These are phyloP conservation scores for Emergomyces pasteurianus DNA, from an alignment of 2,329 filamentous ascomycete species.

Conservation along the genomic window DNA sequence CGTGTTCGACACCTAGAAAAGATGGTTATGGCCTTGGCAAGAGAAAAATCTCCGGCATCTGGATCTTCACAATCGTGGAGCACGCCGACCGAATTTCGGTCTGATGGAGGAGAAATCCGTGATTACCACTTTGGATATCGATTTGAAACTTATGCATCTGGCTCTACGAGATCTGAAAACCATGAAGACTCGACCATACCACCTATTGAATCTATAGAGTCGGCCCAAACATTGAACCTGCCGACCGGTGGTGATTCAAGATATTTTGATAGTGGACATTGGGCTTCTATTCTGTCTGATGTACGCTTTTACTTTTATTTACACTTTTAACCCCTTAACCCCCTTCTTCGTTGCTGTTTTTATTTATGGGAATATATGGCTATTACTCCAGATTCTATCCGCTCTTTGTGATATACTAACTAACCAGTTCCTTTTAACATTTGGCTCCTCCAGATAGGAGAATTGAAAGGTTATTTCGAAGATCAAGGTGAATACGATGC, in stretches of 20 bases:
- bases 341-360: neutral
- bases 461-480: neutral
- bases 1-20: neutral
- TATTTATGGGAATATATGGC: neutral
- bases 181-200: constrained; percentile 23
- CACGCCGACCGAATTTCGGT: neutral
- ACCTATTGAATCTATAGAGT: constrained; percentile 37
- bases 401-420: neutral
- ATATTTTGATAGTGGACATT: constrained; percentile 1
- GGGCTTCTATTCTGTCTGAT: neutral
- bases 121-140: neutral
- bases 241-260: neutral
- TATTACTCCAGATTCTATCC: neutral
- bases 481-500: neutral
- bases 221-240: constrained; percentile 42
- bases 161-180: constrained; percentile 29
- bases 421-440: neutral
- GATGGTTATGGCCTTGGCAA: neutral
- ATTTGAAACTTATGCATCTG: constrained; percentile 1
- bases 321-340: neutral
- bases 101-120: neutral
- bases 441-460: neutral
- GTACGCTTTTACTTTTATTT: neutral
- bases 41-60: neutral
- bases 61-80: neutral